Evolutionary conservation across 2,329 filamentous ascomycete genomes (phyloP), one percentile per base, ranked within the genome.

Genomic region (Sordariomycetes sp.): DNA sequence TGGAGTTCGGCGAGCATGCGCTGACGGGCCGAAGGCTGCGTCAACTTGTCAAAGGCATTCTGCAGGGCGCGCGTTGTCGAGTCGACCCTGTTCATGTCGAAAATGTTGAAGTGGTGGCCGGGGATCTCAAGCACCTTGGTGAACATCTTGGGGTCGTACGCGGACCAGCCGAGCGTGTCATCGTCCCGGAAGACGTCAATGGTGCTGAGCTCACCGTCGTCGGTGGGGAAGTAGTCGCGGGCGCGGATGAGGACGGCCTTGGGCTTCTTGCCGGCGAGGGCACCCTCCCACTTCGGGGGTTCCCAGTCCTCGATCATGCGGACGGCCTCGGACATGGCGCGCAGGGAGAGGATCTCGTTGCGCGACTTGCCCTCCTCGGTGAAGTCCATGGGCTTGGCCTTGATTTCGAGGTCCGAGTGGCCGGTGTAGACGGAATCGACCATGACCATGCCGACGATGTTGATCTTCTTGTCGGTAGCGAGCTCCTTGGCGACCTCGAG

Each of bases 101-200:
- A 71, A 25, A 70, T 49, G 34, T 58, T 58, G 40, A 67, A 75
- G 41, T 75, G 71, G 37, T 73, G 59, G 0, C 70, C 68, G 1
- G 68, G 56, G 3, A 73, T 54, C 9, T 68, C 61, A n/a, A 70
- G 39, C 2, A 71, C 55, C 10, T 59, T 48, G 18, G 50, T 47
- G 9, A 75, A 59, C 44, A 72, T 55, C 16, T 51, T 49, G 19
- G 54, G 53, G 16, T 61, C 51, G 29, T 75, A 71, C 8, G 41
- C 32, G 3, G 60, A 62, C 71, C 71, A 75, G 8, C 70, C 70
- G 2, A 75, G 53, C 33, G 51, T 44, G 3, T 42, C 46, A 12
- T 67, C 61, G 0, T 48, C 39, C 1, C 71, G 61, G 16, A 55
- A 44, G n/a, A 60, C 38, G 37, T 75, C 71, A 8, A 73, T 56